A percentile compares a stretch with the other conserved stretches of the same genome.
Evolutionary conservation across 305 asterid genomes (phyloP).

Genomic region (Withania somnifera): DNA sequence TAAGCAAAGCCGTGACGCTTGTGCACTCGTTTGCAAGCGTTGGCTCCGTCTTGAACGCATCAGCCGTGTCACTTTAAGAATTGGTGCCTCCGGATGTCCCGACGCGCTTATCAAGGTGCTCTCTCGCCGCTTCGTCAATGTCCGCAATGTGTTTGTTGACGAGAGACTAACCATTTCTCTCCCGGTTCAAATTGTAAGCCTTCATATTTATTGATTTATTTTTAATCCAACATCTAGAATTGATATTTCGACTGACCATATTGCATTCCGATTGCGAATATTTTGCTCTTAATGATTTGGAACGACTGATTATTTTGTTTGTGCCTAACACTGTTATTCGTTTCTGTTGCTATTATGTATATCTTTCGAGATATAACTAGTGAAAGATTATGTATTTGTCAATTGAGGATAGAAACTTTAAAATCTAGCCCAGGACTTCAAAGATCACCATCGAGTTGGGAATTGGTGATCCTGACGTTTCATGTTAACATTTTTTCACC

Average conservation of each 20-base stretch:
- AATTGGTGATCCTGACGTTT: neutral
- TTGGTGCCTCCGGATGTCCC: slow-evolving; percentile 66
- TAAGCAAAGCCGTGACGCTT: slow-evolving; percentile 58
- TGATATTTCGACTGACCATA: neutral
- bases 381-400: neutral
- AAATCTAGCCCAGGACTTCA: neutral
- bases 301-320: neutral
- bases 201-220: neutral
- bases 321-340: neutral
- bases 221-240: neutral
- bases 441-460: neutral
- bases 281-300: neutral
- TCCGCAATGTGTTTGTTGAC: slow-evolving; percentile 36
- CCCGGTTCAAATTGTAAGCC: slow-evolving; percentile 27
- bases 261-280: neutral
- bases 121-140: slow-evolving; percentile 41
- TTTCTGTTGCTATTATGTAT: neutral
- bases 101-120: slow-evolving; percentile 40
- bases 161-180: slow-evolving; percentile 46
- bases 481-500: neutral
- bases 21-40: slow-evolving; percentile 71
- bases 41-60: slow-evolving; percentile 81
- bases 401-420: neutral
- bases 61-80: slow-evolving; percentile 56
- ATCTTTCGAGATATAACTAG: neutral